Evolutionary conservation across 2,329 filamentous ascomycete genomes (phyloP).

Genomic region (Diaporthe amygdali): DNA sequence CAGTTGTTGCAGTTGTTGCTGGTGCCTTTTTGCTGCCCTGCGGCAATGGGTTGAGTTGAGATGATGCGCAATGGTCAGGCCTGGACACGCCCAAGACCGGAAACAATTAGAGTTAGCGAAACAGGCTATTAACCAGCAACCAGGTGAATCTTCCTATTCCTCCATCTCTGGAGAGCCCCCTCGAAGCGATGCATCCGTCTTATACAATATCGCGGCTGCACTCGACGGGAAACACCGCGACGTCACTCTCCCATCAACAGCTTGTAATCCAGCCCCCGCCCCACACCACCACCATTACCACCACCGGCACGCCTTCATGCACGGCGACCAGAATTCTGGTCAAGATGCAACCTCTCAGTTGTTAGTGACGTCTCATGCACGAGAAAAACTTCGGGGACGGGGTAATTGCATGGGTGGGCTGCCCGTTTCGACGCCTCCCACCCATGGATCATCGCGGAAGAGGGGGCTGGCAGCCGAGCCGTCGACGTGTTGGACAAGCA

Average conservation of each 20-base stretch:
- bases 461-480: not conserved
- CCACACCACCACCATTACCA: not conserved
- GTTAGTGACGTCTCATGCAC: not conserved
- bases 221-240: too few relatives aligned
- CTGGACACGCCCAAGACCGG: too few relatives aligned
- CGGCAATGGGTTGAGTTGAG: too few relatives aligned
- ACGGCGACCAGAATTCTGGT: not conserved
- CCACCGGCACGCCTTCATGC: not conserved
- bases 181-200: not conserved
- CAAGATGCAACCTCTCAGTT: not conserved
- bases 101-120: too few relatives aligned
- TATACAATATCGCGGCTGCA: not conserved
- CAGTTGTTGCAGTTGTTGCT: too few relatives aligned
- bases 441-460: not conserved
- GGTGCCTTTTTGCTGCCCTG: too few relatives aligned
- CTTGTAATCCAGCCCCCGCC: not conserved
- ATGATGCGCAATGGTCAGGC: too few relatives aligned
- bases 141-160: not conserved
- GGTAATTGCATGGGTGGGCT: not conserved
- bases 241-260: not conserved
- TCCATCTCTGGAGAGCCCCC: not conserved
- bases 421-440: not conserved
- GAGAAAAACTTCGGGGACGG: not conserved
- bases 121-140: too few relatives aligned
- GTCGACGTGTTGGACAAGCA: not conserved